Percentiles rank a stretch among this genome's conserved stretches.
These are phyloP conservation scores for Pseudogymnoascus verrucosus DNA, from an alignment of 2,329 filamentous ascomycete genomes.

Conservation along the genomic window DNA sequence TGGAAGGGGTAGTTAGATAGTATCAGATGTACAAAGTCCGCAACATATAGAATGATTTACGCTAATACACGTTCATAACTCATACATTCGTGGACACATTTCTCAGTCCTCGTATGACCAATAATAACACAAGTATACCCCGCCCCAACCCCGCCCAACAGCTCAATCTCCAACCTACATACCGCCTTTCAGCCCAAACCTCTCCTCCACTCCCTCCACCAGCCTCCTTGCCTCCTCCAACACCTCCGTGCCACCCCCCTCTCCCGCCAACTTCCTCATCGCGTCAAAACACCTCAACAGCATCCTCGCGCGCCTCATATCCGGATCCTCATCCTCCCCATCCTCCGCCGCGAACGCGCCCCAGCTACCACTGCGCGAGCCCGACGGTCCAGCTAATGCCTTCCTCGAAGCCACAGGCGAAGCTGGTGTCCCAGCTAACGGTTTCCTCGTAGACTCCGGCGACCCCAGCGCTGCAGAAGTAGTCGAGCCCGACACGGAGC, in stretches of 20 bases:
- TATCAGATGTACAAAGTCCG: neutral
- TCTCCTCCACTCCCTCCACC: neutral
- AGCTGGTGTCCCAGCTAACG: neutral
- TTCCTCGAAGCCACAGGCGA: neutral
- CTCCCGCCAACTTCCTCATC: neutral
- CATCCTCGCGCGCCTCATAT: conserved; percentile 4
- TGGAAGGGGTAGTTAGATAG: neutral
- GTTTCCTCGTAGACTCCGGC: neutral
- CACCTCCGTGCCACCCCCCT: neutral
- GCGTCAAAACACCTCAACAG: neutral
- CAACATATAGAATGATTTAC: neutral
- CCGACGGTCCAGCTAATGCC: neutral
- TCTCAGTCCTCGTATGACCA: neutral
- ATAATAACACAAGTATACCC: neutral
- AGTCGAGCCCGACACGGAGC: neutral
- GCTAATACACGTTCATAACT: neutral
- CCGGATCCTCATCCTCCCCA: neutral
- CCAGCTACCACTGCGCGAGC: neutral
- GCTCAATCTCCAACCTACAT: neutral
- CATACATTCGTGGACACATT: neutral
- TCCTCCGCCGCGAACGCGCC: neutral
- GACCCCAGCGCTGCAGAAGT: neutral
- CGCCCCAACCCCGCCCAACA: neutral
- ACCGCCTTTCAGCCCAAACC: neutral
- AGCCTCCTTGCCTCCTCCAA: neutral